A percentile compares a stretch with the other conserved stretches of the same genome.
These are phyloP conservation scores for Fusarium sp. DNA, from an alignment of 2,329 filamentous ascomycete species.

Conservation along the genomic window DNA sequence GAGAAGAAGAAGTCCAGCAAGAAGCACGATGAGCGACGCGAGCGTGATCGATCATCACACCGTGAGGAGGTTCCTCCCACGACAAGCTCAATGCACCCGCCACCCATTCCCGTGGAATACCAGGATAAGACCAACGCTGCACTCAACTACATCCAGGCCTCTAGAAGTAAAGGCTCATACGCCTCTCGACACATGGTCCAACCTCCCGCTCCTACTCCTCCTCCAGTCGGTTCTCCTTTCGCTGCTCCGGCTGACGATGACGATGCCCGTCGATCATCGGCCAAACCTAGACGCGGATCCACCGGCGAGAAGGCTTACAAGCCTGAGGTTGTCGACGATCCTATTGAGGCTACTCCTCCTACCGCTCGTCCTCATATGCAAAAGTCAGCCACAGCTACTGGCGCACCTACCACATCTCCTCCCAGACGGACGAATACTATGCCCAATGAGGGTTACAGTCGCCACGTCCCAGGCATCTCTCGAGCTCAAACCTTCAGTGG, in stretches of 20 bases:
- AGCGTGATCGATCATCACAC: conserved; percentile 48
- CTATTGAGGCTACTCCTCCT: conserved; percentile 45
- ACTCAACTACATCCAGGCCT: conserved; percentile 46
- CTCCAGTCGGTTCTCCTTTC: conserved; percentile 45
- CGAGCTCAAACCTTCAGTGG: conserved; percentile 49
- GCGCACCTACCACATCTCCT: conserved; percentile 44
- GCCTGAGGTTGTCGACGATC: conserved; percentile 48
- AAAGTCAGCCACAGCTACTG: conserved; percentile 40
- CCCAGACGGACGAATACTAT: conserved; percentile 50
- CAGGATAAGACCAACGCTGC: conserved; percentile 28
- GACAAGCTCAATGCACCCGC: conserved; percentile 30
- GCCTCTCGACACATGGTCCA: conserved; percentile 35
- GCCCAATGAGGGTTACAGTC: conserved; percentile 45
- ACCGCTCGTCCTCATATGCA: conserved; percentile 42
- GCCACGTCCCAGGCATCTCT: conserved; percentile 42
- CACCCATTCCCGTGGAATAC: conserved; percentile 38
- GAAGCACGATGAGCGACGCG: conserved; percentile 51
- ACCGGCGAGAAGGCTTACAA: conserved; percentile 46
- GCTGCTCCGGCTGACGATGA: conserved; percentile 45
- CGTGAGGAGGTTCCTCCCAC: conserved; percentile 44
- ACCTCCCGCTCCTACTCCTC: conserved; percentile 50
- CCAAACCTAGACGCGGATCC: conserved; percentile 48
- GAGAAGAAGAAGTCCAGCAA: conserved; percentile 54
- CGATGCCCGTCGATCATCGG: conserved; percentile 47
- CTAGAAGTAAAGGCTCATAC: conserved; percentile 43